Evolutionary conservation across 176 grass and related monocot genomes (phyloP).

Genomic region (Oryza coarctata): DNA sequence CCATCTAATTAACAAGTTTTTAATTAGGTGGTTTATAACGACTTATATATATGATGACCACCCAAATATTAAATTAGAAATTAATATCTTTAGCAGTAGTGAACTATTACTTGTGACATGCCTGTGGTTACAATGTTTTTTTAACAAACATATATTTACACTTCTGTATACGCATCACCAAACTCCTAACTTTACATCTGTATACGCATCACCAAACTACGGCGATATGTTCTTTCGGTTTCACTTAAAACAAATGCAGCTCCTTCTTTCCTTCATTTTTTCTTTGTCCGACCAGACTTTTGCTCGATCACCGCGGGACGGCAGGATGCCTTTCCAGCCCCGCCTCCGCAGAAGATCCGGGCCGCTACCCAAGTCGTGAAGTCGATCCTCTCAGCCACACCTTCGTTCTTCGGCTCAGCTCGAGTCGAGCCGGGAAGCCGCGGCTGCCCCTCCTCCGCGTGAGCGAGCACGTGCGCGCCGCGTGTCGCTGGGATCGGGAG

Average conservation of each 20-base stretch:
- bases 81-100: background rate
- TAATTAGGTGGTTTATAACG: background rate
- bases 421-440: background rate
- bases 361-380: too few relatives aligned
- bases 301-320: too few relatives aligned
- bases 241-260: background rate
- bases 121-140: background rate
- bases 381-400: background rate
- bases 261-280: background rate
- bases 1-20: background rate
- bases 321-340: background rate
- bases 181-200: background rate
- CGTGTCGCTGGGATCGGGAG: slow-evolving; percentile 22
- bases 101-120: background rate
- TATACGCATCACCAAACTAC: background rate
- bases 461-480: slow-evolving; percentile 35
- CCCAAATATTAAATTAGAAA: background rate
- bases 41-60: background rate
- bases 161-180: background rate
- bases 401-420: background rate
- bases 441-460: background rate
- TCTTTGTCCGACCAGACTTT: background rate
- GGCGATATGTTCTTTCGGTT: background rate
- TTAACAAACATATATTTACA: background rate
- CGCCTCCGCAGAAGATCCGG: background rate